Evolutionary conservation across 805 yeast genomes (phyloP).

Genomic region (Candida coleopterorum): DNA sequence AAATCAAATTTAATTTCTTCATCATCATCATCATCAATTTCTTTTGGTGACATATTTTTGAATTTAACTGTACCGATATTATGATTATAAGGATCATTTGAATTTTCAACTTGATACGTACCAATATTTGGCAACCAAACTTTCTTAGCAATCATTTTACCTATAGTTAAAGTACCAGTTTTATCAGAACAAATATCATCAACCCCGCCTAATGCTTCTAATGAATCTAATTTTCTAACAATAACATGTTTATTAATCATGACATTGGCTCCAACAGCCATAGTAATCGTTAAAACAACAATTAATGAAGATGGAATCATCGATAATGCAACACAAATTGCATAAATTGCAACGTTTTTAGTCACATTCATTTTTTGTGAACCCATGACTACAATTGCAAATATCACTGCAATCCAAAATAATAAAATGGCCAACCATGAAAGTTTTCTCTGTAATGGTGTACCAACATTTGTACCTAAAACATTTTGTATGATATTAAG

Average conservation of each 20-base stretch:
- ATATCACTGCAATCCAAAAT: slow-evolving; percentile 73
- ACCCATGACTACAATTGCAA: slow-evolving; percentile 84
- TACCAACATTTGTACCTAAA: slow-evolving; percentile 72
- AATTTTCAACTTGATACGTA: slow-evolving; percentile 47
- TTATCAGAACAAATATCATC: slow-evolving; percentile 79
- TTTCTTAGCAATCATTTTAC: slow-evolving; percentile 69
- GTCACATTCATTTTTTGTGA: slow-evolving; percentile 73
- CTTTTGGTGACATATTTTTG: slow-evolving; percentile 32
- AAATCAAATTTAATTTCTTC: slow-evolving; percentile 31
- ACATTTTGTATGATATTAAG: slow-evolving; percentile 60
- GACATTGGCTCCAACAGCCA: slow-evolving; percentile 77
- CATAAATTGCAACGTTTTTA: slow-evolving; percentile 79
- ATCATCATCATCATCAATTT: slow-evolving; percentile 32
- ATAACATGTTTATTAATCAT: slow-evolving; percentile 68
- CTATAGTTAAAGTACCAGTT: slow-evolving; percentile 78
- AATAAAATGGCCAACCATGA: slow-evolving; percentile 72
- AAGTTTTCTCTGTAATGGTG: slow-evolving; percentile 74
- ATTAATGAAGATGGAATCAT: slow-evolving; percentile 81
- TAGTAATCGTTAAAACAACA: slow-evolving; percentile 78
- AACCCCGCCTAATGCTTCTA: slow-evolving; percentile 75
- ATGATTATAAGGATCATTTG: slow-evolving; percentile 63
- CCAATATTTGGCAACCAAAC: slow-evolving; percentile 68
- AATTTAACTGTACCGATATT: slow-evolving; percentile 45
- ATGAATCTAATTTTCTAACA: slow-evolving; percentile 71
- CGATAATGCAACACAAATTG: slow-evolving; percentile 77